Conservation (phyloP, 139 green algal genomes). For the Eudorina sp. region DNA sequence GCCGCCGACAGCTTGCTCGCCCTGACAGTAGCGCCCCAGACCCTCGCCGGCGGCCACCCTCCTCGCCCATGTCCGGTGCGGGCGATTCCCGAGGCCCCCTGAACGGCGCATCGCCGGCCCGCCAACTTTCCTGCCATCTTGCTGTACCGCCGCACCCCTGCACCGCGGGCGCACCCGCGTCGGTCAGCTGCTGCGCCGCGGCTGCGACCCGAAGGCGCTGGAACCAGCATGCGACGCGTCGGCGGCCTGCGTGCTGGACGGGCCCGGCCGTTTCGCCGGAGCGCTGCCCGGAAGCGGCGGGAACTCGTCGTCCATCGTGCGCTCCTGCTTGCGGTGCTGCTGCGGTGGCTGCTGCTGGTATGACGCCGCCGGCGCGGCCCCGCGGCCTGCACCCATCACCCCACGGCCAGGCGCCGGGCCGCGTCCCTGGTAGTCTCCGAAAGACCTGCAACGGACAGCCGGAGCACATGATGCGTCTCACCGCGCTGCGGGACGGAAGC, state of each 20-base stretch:
- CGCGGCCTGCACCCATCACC: slow-evolving; percentile 14
- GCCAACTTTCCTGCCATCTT: slow-evolving; percentile 45
- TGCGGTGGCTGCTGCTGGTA: neutral
- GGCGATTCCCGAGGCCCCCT: no score
- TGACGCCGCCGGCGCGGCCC: neutral
- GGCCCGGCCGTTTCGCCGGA: neutral
- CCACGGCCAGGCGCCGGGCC: no score
- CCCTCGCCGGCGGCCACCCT: no score
- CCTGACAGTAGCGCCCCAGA: neutral
- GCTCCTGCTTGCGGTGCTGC: slow-evolving; percentile 5
- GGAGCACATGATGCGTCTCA: no score
- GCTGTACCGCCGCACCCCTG: slow-evolving; percentile 25
- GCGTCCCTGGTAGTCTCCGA: neutral
- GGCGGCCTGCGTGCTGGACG: neutral
- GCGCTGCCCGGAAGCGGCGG: slow-evolving; percentile 23
- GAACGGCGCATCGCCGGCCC: no score
- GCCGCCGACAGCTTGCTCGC: slow-evolving; percentile 43
- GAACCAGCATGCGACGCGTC: neutral
- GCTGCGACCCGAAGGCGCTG: neutral
- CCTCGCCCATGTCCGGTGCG: no score
- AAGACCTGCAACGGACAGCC: neutral
- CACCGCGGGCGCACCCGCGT: neutral
- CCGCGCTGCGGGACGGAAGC: no score
- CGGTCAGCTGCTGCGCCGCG: no score
- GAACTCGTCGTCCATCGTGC: slow-evolving; percentile 35